Evolutionary conservation across 805 yeast species (phyloP).

Genomic region (Candida ovalis): DNA sequence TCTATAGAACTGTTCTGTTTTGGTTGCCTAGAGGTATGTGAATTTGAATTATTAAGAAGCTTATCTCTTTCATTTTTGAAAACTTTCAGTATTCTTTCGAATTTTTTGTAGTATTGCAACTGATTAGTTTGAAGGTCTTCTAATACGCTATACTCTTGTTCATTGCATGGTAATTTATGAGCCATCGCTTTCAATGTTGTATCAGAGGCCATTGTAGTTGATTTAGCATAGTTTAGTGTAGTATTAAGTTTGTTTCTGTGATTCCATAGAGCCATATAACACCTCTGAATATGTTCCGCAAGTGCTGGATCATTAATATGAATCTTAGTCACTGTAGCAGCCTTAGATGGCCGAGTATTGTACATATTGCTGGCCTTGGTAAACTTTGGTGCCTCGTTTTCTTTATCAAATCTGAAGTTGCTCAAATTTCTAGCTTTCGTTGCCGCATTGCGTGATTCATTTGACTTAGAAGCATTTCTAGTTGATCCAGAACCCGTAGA

Average conservation of each 20-base stretch:
- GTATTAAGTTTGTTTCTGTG: constrained; percentile 41
- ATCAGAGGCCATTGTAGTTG: constrained; percentile 35
- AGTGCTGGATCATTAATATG: constrained; percentile 19
- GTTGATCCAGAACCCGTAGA: not conserved
- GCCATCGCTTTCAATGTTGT: constrained; percentile 54
- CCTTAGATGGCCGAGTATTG: constrained; percentile 10
- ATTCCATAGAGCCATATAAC: constrained; percentile 34
- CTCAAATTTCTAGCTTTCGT: not conserved
- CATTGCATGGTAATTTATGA: constrained; percentile 46
- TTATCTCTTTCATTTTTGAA: constrained; percentile 19
- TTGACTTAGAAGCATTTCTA: constrained; percentile 1
- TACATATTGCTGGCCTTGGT: constrained; percentile 17
- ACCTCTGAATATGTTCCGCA: constrained; percentile 27
- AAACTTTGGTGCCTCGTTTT: constrained; percentile 16
- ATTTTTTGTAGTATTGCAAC: constrained; percentile 22
- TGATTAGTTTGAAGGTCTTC: constrained; percentile 33
- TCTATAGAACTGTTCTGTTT: not conserved
- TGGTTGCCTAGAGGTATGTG: not conserved
- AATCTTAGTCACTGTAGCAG: constrained; percentile 12
- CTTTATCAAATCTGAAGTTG: constrained; percentile 16
- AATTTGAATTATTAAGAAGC: not conserved
- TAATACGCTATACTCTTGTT: constrained; percentile 41
- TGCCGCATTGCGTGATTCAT: constrained; percentile 4
- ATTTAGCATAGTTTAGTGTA: constrained; percentile 33
- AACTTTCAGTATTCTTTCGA: constrained; percentile 21